Base-by-base conservation (phyloP, 2,329 filamentous ascomycete species). In the Pseudogymnoascus sp. region DNA sequence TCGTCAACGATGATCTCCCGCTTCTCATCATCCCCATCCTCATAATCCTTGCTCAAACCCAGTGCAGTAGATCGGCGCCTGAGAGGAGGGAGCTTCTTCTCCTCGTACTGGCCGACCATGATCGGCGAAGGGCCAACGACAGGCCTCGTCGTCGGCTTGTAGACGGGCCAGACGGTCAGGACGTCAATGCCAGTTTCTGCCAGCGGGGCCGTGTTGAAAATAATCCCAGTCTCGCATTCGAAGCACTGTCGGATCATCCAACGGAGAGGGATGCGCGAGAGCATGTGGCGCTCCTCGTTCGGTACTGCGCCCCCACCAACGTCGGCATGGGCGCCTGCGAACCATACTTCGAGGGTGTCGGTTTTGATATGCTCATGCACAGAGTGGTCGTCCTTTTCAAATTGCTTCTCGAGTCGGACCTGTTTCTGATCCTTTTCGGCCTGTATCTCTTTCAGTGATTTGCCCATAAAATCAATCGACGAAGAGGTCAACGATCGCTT, bases 211-310 rank as follows among this genome's bases (percentile, higher is more conserved):
- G 74, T 72, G 39, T 73, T 70, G 70, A 78, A 78, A 15, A 77
- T 65, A 36, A 79, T 78, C 1, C 76, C 77, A 0, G 77, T 78
- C 59, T 78, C 68, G 68, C 76, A 78, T 64, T 77, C 75, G 65
- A 79, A 79, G 62, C 74, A 76, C 65, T 79, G 76, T 18, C 77
- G 72, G 9, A 79, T 71, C 77, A 79, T 79, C 77, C 77, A 79
- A 2, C 77, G 73, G 2, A 79, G 70, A 4, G 77, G 77, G 12
- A 78, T 78, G 2, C 74, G 74, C 3, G 76, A 72, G 7, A 79
- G 72, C 66, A 75, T 77, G 61, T 79, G 76, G 1, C 76, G 72
- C 40, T 69, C 70, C 35, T 73, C 72, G 63, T 78, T 78, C 2
- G 67, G 62, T 3, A 77, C 74, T 1, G 77, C 76, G 3, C 78